Conservation (phyloP, 352 stramenopile genomes). For the Aphanomyces cochlioides region DNA sequence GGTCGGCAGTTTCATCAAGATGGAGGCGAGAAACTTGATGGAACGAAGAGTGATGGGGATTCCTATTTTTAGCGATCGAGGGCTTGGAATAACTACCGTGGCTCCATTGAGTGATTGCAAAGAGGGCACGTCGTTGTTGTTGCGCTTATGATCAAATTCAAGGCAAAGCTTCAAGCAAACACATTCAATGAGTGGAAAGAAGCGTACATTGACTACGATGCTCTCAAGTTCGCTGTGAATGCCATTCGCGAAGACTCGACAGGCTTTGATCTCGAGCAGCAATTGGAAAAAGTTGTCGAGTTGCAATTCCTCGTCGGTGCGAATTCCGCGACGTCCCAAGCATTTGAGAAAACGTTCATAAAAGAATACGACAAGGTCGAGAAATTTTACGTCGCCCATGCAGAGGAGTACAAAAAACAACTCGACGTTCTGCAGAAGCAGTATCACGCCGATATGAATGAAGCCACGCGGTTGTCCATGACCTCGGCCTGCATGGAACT, state of each 20-base stretch:
- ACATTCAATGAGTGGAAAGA: slow-evolving; percentile 80
- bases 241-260: slow-evolving; percentile 31
- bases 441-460: slow-evolving; percentile 52
- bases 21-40: too few relatives aligned
- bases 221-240: slow-evolving; percentile 81
- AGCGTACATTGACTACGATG: slow-evolving; percentile 88
- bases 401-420: slow-evolving; percentile 74
- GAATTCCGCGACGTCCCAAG: slow-evolving; percentile 30
- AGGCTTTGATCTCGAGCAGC: slow-evolving; percentile 36
- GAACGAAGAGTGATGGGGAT: too few relatives aligned
- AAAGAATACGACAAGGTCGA: slow-evolving; percentile 89
- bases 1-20: too few relatives aligned
- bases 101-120: not conserved
- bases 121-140: not conserved
- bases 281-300: slow-evolving; percentile 32
- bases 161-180: slow-evolving; percentile 60
- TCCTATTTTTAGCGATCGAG: too few relatives aligned
- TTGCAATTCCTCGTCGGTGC: slow-evolving; percentile 33
- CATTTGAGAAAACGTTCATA: slow-evolving; percentile 83
- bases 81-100: not conserved
- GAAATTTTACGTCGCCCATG: slow-evolving; percentile 85
- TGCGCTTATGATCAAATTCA: slow-evolving; percentile 42
- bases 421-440: slow-evolving; percentile 79
- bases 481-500: slow-evolving; percentile 92
- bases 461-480: slow-evolving; percentile 83